Percentiles rank a stretch among this genome's conserved stretches.
Conservation (phyloP, 106 monocot genomes). For the Gastrodia elata region DNA sequence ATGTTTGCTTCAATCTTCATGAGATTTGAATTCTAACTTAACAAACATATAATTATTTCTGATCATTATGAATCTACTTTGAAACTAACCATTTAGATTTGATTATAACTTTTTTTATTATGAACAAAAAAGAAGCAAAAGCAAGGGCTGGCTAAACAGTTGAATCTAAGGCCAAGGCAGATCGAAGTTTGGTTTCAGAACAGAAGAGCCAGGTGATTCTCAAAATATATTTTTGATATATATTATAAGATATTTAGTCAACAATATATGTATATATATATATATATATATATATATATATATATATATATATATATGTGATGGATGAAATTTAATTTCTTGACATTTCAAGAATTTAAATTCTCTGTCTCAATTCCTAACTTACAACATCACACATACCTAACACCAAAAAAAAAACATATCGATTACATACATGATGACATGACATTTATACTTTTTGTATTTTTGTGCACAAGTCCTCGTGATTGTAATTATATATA, state of each 20-base stretch:
- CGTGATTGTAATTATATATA: too few species aligned
- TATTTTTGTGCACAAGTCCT: too few species aligned
- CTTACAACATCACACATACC: too few species aligned
- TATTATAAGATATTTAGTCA: background rate
- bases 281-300: background rate
- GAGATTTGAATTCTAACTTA: too few species aligned
- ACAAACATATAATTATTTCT: too few species aligned
- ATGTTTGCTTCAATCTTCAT: background rate
- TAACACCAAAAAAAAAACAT: too few species aligned
- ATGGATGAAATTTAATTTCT: too few species aligned
- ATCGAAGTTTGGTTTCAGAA: constrained; percentile 33
- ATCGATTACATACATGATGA: too few species aligned
- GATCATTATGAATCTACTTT: background rate
- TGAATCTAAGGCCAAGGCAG: constrained; percentile 27
- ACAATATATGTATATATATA: background rate
- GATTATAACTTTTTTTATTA: background rate
- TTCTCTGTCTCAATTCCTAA: too few species aligned
- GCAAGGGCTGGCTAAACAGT: constrained; percentile 22
- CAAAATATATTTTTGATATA: background rate
- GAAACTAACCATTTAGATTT: background rate
- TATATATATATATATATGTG: too few species aligned
- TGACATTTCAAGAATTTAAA: too few species aligned
- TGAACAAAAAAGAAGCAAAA: constrained; percentile 18
- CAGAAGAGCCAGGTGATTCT: constrained; percentile 34
- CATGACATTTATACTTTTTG: too few species aligned